These are phyloP conservation scores for Thoreauomyces humboldtii DNA, from an alignment of 192 early-diverging fungal species.

Conservation along the genomic window DNA sequence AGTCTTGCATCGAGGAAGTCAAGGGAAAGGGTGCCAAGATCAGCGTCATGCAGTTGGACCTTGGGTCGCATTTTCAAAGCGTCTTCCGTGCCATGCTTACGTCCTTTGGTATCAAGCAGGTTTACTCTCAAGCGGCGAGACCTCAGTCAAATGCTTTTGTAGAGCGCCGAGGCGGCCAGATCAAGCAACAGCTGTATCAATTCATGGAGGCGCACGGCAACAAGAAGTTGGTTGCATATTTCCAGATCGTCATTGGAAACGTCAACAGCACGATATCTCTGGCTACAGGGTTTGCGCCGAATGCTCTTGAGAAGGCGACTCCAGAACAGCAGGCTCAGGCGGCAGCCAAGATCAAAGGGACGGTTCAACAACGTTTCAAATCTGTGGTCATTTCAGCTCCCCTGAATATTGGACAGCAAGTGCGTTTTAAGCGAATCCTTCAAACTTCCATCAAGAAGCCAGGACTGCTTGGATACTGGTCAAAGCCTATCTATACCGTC, in stretches of 20 bases:
- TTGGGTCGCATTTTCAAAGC: constrained; percentile 2
- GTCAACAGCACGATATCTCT: constrained; percentile 1
- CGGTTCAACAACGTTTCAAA: not conserved
- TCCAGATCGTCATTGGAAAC: constrained; percentile 7
- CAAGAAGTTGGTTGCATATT: not conserved
- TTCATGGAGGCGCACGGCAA: constrained; percentile 6
- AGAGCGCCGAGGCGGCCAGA: not conserved
- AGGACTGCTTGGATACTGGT: constrained; percentile 12
- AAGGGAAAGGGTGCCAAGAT: not conserved
- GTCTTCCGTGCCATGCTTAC: not conserved
- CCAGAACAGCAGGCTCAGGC: not conserved
- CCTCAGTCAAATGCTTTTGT: constrained; percentile 3
- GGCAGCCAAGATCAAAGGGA: not conserved
- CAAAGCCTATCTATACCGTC: not conserved
- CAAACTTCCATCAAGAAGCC: constrained; percentile 1
- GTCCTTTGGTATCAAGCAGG: not conserved
- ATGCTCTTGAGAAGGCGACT: constrained; percentile 3
- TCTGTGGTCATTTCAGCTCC: not conserved
- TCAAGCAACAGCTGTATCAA: not conserved
- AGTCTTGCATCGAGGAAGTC: not conserved
- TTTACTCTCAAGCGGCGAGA: not conserved
- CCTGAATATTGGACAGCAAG: constrained; percentile 13
- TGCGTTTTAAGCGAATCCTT: not conserved
- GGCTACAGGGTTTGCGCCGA: constrained; percentile 19
- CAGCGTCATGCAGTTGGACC: not conserved